These are phyloP conservation scores for Acrocalymma vagum DNA, from an alignment of 2,329 filamentous ascomycete species.

Conservation along the genomic window DNA sequence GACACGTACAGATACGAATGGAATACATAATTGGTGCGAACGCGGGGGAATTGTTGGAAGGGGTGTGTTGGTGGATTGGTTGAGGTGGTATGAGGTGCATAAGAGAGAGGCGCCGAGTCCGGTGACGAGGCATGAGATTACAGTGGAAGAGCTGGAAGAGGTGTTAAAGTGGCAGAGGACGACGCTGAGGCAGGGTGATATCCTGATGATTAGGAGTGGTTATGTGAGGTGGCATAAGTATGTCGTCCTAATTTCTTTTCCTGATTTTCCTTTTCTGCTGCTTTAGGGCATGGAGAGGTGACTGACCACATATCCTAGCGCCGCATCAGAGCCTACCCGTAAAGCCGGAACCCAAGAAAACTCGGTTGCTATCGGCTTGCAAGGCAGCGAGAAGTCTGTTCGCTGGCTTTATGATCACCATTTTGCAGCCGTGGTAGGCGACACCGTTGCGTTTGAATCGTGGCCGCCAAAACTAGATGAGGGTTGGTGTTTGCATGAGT, in stretches of 20 bases:
- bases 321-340: slow-evolving; percentile 32
- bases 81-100: slow-evolving; percentile 39
- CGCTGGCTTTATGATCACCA: slow-evolving; percentile 49
- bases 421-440: slow-evolving; percentile 46
- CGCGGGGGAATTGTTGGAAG: slow-evolving; percentile 45
- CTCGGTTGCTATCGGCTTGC: slow-evolving; percentile 41
- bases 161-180: slow-evolving; percentile 42
- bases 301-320: slow-evolving; percentile 23
- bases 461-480: slow-evolving; percentile 40
- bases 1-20: slow-evolving; percentile 30
- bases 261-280: background rate
- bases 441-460: slow-evolving; percentile 51
- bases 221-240: slow-evolving; percentile 54
- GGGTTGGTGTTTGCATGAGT: slow-evolving; percentile 45
- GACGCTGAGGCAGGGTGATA: slow-evolving; percentile 39
- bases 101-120: slow-evolving; percentile 37
- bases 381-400: slow-evolving; percentile 39
- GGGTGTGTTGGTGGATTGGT: slow-evolving; percentile 43
- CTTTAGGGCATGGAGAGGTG: no score
- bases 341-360: slow-evolving; percentile 43
- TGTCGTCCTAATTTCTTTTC: background rate
- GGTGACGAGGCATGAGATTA: slow-evolving; percentile 38
- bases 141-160: slow-evolving; percentile 36
- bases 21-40: slow-evolving; percentile 47
- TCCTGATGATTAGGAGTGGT: slow-evolving; percentile 51